Conservation (phyloP, 208 protist genomes). For the Leptomonas pyrrhocoris region DNA sequence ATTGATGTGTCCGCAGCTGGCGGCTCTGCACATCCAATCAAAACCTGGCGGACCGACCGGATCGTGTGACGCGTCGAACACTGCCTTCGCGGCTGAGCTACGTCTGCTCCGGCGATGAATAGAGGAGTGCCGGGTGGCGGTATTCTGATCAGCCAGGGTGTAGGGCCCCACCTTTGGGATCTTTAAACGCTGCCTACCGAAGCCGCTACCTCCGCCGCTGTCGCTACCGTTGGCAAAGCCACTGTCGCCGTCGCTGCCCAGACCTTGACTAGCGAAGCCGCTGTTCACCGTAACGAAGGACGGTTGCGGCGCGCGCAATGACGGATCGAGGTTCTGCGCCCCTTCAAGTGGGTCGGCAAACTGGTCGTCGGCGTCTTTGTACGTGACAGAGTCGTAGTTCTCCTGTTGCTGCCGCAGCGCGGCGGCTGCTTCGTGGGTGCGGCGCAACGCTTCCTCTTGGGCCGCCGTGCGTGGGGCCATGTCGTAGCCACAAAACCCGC, state of each 20-base stretch:
- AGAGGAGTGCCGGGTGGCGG: conserved; percentile 23
- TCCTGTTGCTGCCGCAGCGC: conserved; percentile 51
- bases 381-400: conserved; percentile 67
- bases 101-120: conserved; percentile 6
- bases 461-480: conserved; percentile 76
- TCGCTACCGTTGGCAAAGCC: neutral
- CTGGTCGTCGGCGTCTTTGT: conserved; percentile 67
- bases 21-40: conserved; percentile 88
- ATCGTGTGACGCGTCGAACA: conserved; percentile 5
- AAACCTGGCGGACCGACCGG: conserved; percentile 72
- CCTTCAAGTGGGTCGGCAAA: conserved; percentile 58
- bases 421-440: conserved; percentile 41
- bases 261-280: too few species aligned
- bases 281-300: neutral
- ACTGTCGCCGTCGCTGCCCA: too few species aligned
- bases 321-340: conserved; percentile 30
- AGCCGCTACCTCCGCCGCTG: neutral
- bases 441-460: conserved; percentile 55
- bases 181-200: conserved; percentile 3
- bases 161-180: conserved; percentile 22
- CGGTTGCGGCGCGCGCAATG: neutral
- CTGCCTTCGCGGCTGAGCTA: neutral
- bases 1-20: conserved; percentile 69
- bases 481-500: conserved; percentile 86
- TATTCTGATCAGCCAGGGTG: neutral